These are phyloP conservation scores for Hypoxylon sp. DNA, from an alignment of 2,329 filamentous ascomycete genomes.

Conservation along the genomic window DNA sequence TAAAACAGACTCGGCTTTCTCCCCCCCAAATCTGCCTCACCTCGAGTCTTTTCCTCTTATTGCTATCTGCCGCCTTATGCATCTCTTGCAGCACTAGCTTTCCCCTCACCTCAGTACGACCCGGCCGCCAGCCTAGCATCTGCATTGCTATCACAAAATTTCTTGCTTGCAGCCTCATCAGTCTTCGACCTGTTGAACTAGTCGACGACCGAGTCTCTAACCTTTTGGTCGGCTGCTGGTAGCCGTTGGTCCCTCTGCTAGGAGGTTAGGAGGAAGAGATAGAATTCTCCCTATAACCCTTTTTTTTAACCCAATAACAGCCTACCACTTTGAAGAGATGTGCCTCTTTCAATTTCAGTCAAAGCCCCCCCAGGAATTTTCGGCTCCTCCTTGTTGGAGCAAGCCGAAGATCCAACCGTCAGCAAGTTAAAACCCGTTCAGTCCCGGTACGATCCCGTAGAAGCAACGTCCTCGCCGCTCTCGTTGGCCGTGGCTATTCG, in stretches of 20 bases:
- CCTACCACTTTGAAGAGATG: slow-evolving; percentile 10
- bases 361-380: slow-evolving; percentile 5
- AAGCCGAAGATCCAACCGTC: slow-evolving; percentile 6
- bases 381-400: slow-evolving; percentile 7
- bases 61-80: slow-evolving; percentile 31
- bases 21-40: slow-evolving; percentile 19
- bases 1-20: slow-evolving; percentile 19
- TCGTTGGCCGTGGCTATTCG: background rate
- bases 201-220: too few species aligned
- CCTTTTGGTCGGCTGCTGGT: too few species aligned
- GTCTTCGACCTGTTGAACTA: slow-evolving; percentile 14
- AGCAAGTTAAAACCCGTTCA: slow-evolving; percentile 1
- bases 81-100: slow-evolving; percentile 37
- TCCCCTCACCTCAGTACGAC: slow-evolving; percentile 32
- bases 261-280: slow-evolving; percentile 4
- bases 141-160: slow-evolving; percentile 21
- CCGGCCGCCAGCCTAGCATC: slow-evolving; percentile 11
- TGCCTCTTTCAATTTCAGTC: slow-evolving; percentile 6
- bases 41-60: slow-evolving; percentile 12
- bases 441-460: background rate
- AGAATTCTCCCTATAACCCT: slow-evolving; percentile 7
- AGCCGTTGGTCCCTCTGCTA: slow-evolving; percentile 9
- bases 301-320: slow-evolving; percentile 20
- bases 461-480: background rate
- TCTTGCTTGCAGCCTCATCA: slow-evolving; percentile 31